phyloP scores from a whole-genome alignment of 129 eudicot genomes.

The Centella asiatica region DNA sequence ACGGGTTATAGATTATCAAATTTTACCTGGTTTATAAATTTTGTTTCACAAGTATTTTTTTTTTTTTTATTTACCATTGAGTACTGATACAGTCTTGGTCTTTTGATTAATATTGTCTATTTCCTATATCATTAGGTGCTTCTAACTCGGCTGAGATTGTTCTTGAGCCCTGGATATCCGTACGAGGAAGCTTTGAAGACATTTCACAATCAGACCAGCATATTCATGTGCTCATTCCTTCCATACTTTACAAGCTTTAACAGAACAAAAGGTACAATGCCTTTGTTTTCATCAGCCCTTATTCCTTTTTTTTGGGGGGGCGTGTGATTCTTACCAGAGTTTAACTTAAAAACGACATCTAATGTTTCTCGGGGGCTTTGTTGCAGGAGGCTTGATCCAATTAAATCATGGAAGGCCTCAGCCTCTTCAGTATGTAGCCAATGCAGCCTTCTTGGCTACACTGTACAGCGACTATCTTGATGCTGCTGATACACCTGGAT shows the following conservation, averaged over 20 bases:
- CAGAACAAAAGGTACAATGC: constrained; percentile 60
- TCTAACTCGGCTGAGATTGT: constrained; percentile 79
- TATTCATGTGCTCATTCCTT: constrained; percentile 76
- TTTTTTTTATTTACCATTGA: too few species aligned
- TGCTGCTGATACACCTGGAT: constrained; percentile 87
- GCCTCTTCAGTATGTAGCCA: constrained; percentile 77
- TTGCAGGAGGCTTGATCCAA: constrained; percentile 71
- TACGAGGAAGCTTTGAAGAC: constrained; percentile 73
- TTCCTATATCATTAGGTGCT: constrained; percentile 48
- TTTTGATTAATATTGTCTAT: constrained; percentile 3
- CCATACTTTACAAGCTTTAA: constrained; percentile 70
- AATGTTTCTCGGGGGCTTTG: neutral
- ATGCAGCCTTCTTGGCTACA: constrained; percentile 76
- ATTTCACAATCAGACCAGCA: constrained; percentile 76
- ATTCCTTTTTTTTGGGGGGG: too few species aligned
- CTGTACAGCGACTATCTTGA: constrained; percentile 69
- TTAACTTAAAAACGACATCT: neutral
- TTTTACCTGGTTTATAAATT: too few species aligned
- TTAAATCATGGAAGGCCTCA: constrained; percentile 82
- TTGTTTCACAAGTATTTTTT: too few species aligned
- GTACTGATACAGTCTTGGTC: too few species aligned
- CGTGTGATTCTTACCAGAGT: too few species aligned
- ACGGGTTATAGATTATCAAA: too few species aligned
- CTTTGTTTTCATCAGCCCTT: neutral
- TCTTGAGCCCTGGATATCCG: constrained; percentile 91